These are phyloP conservation scores for Linnemannia exigua DNA, from an alignment of 192 early-diverging fungal species.

Conservation along the genomic window DNA sequence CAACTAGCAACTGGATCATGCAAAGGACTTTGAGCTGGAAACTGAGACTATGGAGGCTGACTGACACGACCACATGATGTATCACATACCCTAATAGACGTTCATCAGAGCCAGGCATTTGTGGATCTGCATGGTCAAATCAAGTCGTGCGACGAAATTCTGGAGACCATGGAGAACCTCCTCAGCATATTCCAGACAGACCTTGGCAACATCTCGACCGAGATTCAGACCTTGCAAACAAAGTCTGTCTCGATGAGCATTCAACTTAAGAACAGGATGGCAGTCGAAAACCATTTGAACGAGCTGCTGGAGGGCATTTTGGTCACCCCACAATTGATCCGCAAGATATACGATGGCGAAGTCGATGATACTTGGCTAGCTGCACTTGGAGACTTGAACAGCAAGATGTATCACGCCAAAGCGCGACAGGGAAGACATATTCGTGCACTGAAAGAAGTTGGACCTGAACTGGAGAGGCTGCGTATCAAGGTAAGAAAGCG, in stretches of 20 bases:
- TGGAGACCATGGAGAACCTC: slow-evolving; percentile 88
- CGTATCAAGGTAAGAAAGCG: slow-evolving; percentile 73
- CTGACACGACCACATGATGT: neutral
- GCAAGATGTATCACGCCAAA: slow-evolving; percentile 88
- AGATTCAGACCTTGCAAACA: slow-evolving; percentile 91
- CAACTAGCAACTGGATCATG: neutral
- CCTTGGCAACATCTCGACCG: slow-evolving; percentile 88
- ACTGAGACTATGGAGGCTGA: neutral
- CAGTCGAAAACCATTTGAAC: slow-evolving; percentile 79
- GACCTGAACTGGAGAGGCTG: slow-evolving; percentile 94
- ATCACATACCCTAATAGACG: slow-evolving; percentile 59
- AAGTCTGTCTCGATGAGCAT: slow-evolving; percentile 86
- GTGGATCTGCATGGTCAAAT: slow-evolving; percentile 76
- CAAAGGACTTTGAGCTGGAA: neutral
- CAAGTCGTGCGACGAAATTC: slow-evolving; percentile 81
- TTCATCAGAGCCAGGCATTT: slow-evolving; percentile 69
- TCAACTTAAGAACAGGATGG: slow-evolving; percentile 86
- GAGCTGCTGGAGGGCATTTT: slow-evolving; percentile 88
- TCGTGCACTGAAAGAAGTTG: slow-evolving; percentile 85
- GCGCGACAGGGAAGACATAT: slow-evolving; percentile 82
- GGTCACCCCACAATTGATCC: slow-evolving; percentile 80
- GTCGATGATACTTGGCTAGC: slow-evolving; percentile 92
- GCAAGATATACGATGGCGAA: slow-evolving; percentile 92
- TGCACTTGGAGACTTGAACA: slow-evolving; percentile 88
- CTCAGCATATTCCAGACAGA: slow-evolving; percentile 89